These are phyloP conservation scores for Antitrichia curtipendula DNA, from an alignment of 225 moss, liverwort and hornwort species.

Conservation along the genomic window DNA sequence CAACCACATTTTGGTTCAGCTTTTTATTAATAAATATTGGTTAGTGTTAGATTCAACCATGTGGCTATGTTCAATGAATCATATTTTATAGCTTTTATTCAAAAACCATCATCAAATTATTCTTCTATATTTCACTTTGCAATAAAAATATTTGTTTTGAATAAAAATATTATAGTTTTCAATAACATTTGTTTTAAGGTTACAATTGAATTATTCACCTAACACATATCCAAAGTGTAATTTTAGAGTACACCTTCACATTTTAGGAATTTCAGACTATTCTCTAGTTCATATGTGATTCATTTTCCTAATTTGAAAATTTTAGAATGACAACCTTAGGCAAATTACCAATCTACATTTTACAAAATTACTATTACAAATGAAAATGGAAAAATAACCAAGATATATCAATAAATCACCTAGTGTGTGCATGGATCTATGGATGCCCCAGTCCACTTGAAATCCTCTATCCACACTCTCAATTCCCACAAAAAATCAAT, in stretches of 20 bases:
- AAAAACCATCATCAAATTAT: not conserved
- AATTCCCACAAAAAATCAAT: too few species aligned
- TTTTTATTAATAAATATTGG: not conserved
- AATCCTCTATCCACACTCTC: too few species aligned
- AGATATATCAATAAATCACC: too few species aligned
- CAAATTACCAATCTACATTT: not conserved
- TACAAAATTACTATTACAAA: too few species aligned
- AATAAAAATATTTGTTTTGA: not conserved
- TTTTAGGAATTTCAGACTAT: not conserved
- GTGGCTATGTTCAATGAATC: not conserved
- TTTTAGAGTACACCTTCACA: not conserved
- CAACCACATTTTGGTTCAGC: not conserved
- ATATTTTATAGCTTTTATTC: too few species aligned
- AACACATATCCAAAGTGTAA: not conserved
- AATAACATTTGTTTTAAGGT: not conserved
- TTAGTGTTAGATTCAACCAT: not conserved
- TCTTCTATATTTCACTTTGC: not conserved
- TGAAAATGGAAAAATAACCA: too few species aligned
- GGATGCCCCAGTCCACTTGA: too few species aligned
- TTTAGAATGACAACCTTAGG: not conserved
- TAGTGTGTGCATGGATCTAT: too few species aligned
- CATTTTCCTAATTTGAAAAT: not conserved
- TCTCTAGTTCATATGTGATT: not conserved
- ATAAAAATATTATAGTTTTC: not conserved
- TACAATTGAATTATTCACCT: not conserved